These are phyloP conservation scores for Ambrosia hybrid DNA, from an alignment of 140 eudicot genomes.

Conservation along the genomic window DNA sequence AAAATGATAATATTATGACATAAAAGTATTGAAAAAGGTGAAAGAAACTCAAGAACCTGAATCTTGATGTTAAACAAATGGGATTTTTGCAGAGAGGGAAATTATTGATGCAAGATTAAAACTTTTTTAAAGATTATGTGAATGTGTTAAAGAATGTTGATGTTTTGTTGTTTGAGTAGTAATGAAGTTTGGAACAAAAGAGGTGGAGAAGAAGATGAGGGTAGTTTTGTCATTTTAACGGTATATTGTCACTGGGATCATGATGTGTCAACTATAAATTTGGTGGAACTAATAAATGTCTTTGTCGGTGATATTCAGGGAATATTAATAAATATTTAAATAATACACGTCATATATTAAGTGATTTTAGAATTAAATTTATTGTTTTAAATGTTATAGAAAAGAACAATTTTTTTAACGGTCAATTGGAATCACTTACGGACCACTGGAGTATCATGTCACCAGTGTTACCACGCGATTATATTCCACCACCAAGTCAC, in stretches of 20 bases:
- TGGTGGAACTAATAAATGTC: slow-evolving; percentile 25
- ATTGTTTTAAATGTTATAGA: too few relatives aligned
- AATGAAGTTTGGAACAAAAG: slow-evolving; percentile 8
- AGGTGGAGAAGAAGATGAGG: slow-evolving; percentile 20
- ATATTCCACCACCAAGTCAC: too few relatives aligned
- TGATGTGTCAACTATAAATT: slow-evolving; percentile 17
- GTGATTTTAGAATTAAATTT: too few relatives aligned
- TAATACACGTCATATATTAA: too few relatives aligned
- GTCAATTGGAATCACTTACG: too few relatives aligned
- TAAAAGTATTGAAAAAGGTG: slow-evolving; percentile 1
- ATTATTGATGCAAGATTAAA: background rate
- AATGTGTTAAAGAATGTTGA: slow-evolving; percentile 8
- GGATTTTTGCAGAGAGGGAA: background rate
- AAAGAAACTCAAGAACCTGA: slow-evolving; percentile 30
- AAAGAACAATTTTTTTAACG: too few relatives aligned
- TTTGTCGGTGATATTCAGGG: slow-evolving; percentile 8
- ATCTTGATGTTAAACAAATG: slow-evolving; percentile 6
- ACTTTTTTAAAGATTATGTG: background rate
- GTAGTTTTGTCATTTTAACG: slow-evolving; percentile 21
- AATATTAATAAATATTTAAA: too few relatives aligned
- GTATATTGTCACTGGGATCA: background rate
- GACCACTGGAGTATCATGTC: too few relatives aligned
- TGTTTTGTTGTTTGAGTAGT: slow-evolving; percentile 24
- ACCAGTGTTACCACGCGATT: too few relatives aligned
- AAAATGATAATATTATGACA: too few relatives aligned